Conservation (phyloP, 352 stramenopile species). For the Phytophthora brassicae region DNA sequence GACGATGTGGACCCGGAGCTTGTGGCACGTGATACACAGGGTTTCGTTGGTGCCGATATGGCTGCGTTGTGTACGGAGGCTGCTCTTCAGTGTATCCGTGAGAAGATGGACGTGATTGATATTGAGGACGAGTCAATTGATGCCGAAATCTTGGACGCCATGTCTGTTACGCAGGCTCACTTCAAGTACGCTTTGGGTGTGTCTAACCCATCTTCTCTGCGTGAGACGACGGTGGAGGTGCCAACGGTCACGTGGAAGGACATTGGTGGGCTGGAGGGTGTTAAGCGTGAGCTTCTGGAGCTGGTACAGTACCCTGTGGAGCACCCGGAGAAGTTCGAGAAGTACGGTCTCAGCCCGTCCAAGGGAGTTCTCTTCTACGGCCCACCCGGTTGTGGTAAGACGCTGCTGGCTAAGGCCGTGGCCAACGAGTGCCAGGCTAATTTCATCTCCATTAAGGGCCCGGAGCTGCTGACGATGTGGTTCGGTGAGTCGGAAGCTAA, state of each 20-base stretch:
- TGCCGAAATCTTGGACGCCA: slow-evolving; percentile 98
- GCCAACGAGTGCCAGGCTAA: slow-evolving; percentile 99
- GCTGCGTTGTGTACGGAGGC: slow-evolving; percentile 98
- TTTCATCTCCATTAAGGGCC: slow-evolving; percentile 99
- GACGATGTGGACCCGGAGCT: slow-evolving; percentile 98
- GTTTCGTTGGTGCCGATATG: slow-evolving; percentile 99
- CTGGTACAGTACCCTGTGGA: slow-evolving; percentile 99
- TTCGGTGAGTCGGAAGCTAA: slow-evolving; percentile 99
- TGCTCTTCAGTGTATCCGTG: slow-evolving; percentile 98
- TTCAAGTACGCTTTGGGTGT: slow-evolving; percentile 98
- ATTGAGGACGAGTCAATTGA: slow-evolving; percentile 99
- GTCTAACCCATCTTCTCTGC: slow-evolving; percentile 98
- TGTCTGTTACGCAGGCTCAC: slow-evolving; percentile 98
- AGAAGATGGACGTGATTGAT: slow-evolving; percentile 99
- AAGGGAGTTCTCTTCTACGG: slow-evolving; percentile 99
- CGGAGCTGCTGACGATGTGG: slow-evolving; percentile 99
- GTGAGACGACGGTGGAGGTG: slow-evolving; percentile 99
- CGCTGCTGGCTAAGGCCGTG: slow-evolving; percentile 99
- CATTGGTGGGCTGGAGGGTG: slow-evolving; percentile 98
- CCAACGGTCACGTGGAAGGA: slow-evolving; percentile 98
- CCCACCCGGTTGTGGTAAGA: slow-evolving; percentile 99
- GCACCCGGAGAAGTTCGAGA: slow-evolving; percentile 99
- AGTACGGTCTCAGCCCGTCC: slow-evolving; percentile 94
- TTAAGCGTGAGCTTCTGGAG: slow-evolving; percentile 99
- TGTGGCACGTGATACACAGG: slow-evolving; percentile 98